Evolutionary conservation across 2,329 filamentous ascomycete genomes (phyloP).

Genomic region (Hypomyces perniciosus): DNA sequence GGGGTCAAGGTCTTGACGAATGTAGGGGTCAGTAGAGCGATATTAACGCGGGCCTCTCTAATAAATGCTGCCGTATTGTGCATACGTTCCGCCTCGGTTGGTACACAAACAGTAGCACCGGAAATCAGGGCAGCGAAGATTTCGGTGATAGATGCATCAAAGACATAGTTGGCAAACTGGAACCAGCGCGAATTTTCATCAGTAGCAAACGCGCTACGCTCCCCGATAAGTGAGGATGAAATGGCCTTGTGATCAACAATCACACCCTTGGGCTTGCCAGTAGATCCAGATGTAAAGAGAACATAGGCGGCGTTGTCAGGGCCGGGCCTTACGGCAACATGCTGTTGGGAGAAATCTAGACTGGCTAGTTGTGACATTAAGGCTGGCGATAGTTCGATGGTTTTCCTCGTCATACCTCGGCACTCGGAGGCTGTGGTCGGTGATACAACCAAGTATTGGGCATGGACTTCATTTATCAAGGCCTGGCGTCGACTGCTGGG

Average conservation of each 20-base stretch:
- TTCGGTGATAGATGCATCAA: conserved; percentile 8
- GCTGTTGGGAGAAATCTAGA: not conserved
- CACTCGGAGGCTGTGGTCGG: not conserved
- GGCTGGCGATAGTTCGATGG: not conserved
- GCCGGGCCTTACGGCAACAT: not conserved
- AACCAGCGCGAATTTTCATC: not conserved
- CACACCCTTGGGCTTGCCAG: conserved; percentile 1
- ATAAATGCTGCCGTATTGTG: not conserved
- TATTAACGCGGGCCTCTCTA: conserved; percentile 7
- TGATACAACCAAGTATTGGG: conserved; percentile 5
- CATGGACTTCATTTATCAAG: not conserved
- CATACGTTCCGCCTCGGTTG: conserved; percentile 2
- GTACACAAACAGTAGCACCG: conserved; percentile 3
- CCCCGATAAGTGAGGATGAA: not conserved
- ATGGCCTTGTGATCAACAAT: conserved; percentile 3
- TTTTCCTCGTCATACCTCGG: not conserved
- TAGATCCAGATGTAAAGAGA: conserved; percentile 5
- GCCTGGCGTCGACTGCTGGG: conserved; percentile 1
- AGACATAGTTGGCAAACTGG: conserved; percentile 13
- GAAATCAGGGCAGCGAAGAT: conserved; percentile 1
- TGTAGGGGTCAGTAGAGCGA: conserved; percentile 11
- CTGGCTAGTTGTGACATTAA: not conserved
- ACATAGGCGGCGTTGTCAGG: not conserved
- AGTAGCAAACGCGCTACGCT: conserved; percentile 1
- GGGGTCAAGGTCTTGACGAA: conserved; percentile 4